Conservation (phyloP, 495 filamentous ascomycete genomes). For the Cercophora sp. region DNA sequence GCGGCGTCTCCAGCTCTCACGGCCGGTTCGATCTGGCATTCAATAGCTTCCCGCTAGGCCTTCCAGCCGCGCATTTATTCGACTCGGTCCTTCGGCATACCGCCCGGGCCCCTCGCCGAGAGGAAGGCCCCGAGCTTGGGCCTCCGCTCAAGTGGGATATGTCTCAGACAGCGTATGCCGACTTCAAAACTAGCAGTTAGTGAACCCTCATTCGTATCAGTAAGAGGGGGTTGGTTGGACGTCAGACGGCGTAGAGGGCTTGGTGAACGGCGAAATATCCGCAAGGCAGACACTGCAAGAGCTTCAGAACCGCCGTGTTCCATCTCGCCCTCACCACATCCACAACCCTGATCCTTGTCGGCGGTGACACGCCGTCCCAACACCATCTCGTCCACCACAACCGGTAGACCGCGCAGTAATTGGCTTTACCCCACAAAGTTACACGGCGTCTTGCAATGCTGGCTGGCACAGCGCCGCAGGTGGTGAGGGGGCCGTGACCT, state of each 20-base stretch:
- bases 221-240: background rate
- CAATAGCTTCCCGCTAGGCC: constrained; percentile 1
- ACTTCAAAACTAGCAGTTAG: too few species aligned
- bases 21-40: background rate
- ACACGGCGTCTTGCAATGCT: background rate
- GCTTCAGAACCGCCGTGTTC: background rate
- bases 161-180: too few species aligned
- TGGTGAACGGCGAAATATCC: background rate
- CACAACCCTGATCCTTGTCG: constrained; percentile 7
- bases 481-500: too few species aligned
- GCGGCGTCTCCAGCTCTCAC: background rate
- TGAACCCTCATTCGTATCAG: too few species aligned
- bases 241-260: background rate
- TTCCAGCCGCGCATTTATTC: constrained; percentile 2
- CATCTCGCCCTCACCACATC: constrained; percentile 3
- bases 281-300: background rate
- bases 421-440: constrained; percentile 7
- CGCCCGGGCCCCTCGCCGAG: background rate
- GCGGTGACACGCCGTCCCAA: background rate
- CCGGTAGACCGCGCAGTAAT: constrained; percentile 2
- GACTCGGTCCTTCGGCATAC: background rate
- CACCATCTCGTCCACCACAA: background rate
- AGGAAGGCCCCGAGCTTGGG: background rate
- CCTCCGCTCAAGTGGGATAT: too few species aligned
- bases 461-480: background rate